A percentile compares a stretch with the other conserved stretches of the same genome.
phyloP scores from a whole-genome alignment of 1,284 basidiomycete species.

The Neonothopanus nambi region DNA sequence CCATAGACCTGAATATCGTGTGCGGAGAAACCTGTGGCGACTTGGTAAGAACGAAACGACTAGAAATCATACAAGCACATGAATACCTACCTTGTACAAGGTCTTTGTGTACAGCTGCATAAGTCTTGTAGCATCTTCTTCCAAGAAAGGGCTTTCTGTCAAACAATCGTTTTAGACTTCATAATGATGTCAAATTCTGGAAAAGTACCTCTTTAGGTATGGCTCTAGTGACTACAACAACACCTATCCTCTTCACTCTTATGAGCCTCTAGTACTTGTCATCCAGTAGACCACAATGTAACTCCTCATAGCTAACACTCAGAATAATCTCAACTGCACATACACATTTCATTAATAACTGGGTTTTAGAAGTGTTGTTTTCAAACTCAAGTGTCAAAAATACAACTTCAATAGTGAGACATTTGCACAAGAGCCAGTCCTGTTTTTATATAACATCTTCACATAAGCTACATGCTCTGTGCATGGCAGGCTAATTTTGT shows the following conservation, averaged over 20 bases:
- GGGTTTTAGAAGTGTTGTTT: no score
- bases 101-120: constrained; percentile 52
- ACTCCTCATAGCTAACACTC: no score
- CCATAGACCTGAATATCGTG: constrained; percentile 71
- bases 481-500: no score
- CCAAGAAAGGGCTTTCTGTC: constrained; percentile 62
- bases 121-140: constrained; percentile 57
- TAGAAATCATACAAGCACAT: no score
- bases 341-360: no score
- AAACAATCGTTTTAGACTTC: background rate
- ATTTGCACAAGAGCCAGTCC: no score
- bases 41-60: no score
- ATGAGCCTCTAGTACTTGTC: constrained; percentile 41
- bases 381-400: no score
- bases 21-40: constrained; percentile 56
- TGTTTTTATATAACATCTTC: no score
- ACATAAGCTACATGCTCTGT: no score
- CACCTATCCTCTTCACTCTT: constrained; percentile 55
- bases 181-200: background rate
- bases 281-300: constrained; percentile 38
- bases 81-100: constrained; percentile 23
- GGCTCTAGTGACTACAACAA: constrained; percentile 61
- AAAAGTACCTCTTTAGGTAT: constrained; percentile 48
- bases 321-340: no score
- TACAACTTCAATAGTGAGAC: no score